Evolutionary conservation across 768 basidiomycete species (phyloP).

Genomic region (Leccinum incarnatum): DNA sequence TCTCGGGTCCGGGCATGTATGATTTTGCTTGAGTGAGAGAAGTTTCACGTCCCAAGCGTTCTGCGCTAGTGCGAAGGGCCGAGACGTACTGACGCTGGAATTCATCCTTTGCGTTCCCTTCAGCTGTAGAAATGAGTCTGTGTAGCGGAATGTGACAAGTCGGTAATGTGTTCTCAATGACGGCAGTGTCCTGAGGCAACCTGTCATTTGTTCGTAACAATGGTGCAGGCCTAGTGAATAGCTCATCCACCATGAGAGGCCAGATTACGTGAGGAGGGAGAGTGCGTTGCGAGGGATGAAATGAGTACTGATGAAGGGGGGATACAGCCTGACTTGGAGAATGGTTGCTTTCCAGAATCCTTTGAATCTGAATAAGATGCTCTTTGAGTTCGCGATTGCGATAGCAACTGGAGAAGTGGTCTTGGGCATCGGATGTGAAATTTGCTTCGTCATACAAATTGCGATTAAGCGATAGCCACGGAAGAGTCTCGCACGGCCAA

Average conservation of each 20-base stretch:
- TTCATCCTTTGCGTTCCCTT: slow-evolving; percentile 4
- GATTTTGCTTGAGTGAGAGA: not conserved
- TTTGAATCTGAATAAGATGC: not conserved
- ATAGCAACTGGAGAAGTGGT: slow-evolving; percentile 13
- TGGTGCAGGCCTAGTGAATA: not conserved
- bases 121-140: slow-evolving; percentile 3
- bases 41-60: slow-evolving; percentile 6
- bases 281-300: not conserved
- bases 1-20: not conserved
- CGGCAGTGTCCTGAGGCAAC: not conserved
- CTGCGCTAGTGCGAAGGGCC: slow-evolving; percentile 6
- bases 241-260: not conserved
- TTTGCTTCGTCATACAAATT: not conserved
- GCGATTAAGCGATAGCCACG: not conserved
- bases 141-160: not conserved
- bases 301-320: not conserved
- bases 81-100: slow-evolving; percentile 15
- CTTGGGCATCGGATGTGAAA: not conserved
- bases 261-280: not conserved
- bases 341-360: not conserved
- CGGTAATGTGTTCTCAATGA: not conserved
- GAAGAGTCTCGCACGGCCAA: slow-evolving; percentile 15
- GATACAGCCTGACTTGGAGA: not conserved
- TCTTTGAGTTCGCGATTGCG: slow-evolving; percentile 3
- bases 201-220: not conserved